Conservation (phyloP, 441 rosid genomes). For the Viola pubescens region DNA sequence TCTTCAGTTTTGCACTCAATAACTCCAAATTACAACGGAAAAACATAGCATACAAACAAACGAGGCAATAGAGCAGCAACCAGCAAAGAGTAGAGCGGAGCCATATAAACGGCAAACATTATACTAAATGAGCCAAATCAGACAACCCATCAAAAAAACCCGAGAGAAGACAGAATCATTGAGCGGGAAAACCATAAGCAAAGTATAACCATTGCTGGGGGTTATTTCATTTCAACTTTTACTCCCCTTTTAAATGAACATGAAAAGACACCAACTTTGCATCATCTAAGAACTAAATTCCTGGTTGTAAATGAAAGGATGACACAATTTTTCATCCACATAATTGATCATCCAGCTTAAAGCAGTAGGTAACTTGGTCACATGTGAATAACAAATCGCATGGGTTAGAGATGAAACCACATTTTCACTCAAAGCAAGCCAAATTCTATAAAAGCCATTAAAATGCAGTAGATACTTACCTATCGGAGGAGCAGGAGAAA, state of each 20-base stretch:
- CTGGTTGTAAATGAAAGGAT: not conserved
- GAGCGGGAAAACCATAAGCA: not conserved
- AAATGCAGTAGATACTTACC: conserved; percentile 17
- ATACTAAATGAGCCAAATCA: not conserved
- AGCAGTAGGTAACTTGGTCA: conserved; percentile 4
- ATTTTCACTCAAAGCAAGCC: too few species aligned
- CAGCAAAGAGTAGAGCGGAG: not conserved
- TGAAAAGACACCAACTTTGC: not conserved
- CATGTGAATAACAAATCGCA: too few species aligned
- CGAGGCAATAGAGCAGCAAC: too few species aligned
- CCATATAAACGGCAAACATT: not conserved
- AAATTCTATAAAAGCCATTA: not conserved
- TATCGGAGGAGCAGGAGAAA: conserved; percentile 10
- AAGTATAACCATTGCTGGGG: not conserved
- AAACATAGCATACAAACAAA: too few species aligned
- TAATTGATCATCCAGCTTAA: conserved; percentile 2
- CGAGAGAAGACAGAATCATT: not conserved
- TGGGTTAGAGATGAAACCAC: too few species aligned
- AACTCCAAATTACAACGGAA: not conserved
- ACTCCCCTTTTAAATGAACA: not conserved
- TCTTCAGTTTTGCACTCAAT: not conserved
- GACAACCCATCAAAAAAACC: not conserved
- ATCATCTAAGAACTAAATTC: not conserved
- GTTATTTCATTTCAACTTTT: not conserved
- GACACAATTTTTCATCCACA: conserved; percentile 2